These are phyloP conservation scores for Quercus agrifolia DNA, from an alignment of 306 rosid species.

Conservation along the genomic window DNA sequence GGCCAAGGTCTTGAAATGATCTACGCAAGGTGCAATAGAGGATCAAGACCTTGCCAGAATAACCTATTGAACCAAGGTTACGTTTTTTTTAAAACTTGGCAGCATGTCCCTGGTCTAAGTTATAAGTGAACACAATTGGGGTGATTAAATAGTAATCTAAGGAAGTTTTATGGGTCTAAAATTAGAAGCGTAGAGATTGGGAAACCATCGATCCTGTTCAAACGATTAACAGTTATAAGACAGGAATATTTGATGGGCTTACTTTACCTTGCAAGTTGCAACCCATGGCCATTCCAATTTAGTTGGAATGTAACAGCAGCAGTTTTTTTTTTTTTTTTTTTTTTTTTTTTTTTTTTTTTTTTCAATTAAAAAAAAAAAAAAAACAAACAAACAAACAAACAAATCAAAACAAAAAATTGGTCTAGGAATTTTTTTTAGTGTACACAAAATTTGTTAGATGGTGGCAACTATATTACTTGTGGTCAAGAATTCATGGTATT, in stretches of 20 bases:
- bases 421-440: too few species aligned
- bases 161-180: constrained; percentile 14
- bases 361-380: background rate
- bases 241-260: background rate
- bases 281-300: background rate
- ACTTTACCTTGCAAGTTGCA: background rate
- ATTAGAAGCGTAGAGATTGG: constrained; percentile 28
- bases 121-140: too few species aligned
- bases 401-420: too few species aligned
- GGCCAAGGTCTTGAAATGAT: constrained; percentile 25
- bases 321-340: background rate
- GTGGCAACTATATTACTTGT: too few species aligned
- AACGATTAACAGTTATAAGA: background rate
- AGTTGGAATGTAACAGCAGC: background rate
- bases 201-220: constrained; percentile 15
- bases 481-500: too few species aligned
- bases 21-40: background rate
- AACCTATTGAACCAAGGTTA: constrained; percentile 11
- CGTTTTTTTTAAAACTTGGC: background rate
- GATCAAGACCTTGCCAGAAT: constrained; percentile 33
- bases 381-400: too few species aligned
- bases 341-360: background rate
- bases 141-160: constrained; percentile 26
- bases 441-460: too few species aligned
- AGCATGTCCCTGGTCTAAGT: background rate